Evolutionary conservation across 495 filamentous ascomycete species (phyloP).

Genomic region (Penicillium parvum): DNA sequence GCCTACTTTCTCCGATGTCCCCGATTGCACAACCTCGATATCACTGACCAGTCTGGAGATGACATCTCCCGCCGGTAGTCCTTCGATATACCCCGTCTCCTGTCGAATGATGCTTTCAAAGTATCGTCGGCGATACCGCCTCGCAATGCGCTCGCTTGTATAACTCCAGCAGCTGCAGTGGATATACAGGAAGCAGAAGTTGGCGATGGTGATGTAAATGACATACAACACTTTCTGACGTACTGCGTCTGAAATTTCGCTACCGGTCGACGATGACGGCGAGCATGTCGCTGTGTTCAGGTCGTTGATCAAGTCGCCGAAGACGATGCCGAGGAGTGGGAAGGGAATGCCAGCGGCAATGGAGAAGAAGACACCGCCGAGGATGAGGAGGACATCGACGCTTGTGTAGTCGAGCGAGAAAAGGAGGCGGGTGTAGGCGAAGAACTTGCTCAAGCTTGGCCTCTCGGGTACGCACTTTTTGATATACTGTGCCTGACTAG

Average conservation of each 20-base stretch:
- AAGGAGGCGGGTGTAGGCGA: slow-evolving; percentile 24
- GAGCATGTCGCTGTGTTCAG: slow-evolving; percentile 32
- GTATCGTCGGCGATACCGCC: slow-evolving; percentile 54
- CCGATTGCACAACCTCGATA: slow-evolving; percentile 54
- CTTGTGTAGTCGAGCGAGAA: slow-evolving; percentile 33
- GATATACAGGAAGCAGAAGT: slow-evolving; percentile 55
- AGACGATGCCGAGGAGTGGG: slow-evolving; percentile 63
- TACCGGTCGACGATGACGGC: slow-evolving; percentile 6
- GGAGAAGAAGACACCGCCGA: slow-evolving; percentile 46
- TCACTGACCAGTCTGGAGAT: slow-evolving; percentile 54
- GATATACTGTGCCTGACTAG: slow-evolving; percentile 2
- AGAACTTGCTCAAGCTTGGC: slow-evolving; percentile 13
- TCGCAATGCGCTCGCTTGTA: slow-evolving; percentile 59
- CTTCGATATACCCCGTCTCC: slow-evolving; percentile 57
- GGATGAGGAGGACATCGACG: slow-evolving; percentile 26
- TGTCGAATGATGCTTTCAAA: slow-evolving; percentile 53
- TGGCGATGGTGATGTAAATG: slow-evolving; percentile 58
- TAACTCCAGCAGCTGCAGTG: slow-evolving; percentile 54
- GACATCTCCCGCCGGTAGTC: slow-evolving; percentile 50
- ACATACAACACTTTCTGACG: slow-evolving; percentile 54
- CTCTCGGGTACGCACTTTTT: slow-evolving; percentile 21
- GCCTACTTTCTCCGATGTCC: slow-evolving; percentile 63
- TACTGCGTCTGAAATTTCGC: slow-evolving; percentile 18
- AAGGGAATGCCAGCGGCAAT: slow-evolving; percentile 62
- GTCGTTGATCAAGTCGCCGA: slow-evolving; percentile 59